A percentile compares a stretch with the other conserved stretches of the same genome.
These are phyloP conservation scores for Setomelanomma holmii DNA, from an alignment of 2,329 filamentous ascomycete genomes.

Conservation along the genomic window DNA sequence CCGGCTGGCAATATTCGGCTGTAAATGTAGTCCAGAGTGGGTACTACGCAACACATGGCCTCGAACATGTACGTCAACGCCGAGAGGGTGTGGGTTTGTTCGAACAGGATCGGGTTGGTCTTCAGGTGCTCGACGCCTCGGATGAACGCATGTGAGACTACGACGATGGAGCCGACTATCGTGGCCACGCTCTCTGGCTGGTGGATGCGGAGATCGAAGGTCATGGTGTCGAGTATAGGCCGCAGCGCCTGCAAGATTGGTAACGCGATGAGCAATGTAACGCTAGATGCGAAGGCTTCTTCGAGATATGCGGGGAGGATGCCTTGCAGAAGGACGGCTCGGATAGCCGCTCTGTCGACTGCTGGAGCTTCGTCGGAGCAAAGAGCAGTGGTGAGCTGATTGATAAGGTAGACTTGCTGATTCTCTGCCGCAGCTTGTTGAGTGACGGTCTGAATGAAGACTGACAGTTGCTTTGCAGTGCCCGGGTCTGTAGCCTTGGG, in stretches of 20 bases:
- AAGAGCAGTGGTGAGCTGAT: constrained; percentile 62
- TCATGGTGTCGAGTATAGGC: constrained; percentile 52
- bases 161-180: constrained; percentile 45
- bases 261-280: constrained; percentile 60
- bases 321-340: constrained; percentile 59
- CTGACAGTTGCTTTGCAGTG: constrained; percentile 61
- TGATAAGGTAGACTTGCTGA: constrained; percentile 63
- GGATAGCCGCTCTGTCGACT: constrained; percentile 54
- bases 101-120: constrained; percentile 42
- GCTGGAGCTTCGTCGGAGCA: constrained; percentile 53
- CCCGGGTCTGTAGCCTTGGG: constrained; percentile 59
- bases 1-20: constrained; percentile 29
- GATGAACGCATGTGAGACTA: constrained; percentile 49
- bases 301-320: constrained; percentile 66
- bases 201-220: constrained; percentile 55
- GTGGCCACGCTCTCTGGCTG: constrained; percentile 49
- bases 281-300: constrained; percentile 52
- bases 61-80: constrained; percentile 51
- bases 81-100: constrained; percentile 49
- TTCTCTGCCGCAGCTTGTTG: constrained; percentile 65
- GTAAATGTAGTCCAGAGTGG: constrained; percentile 57
- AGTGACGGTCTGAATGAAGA: constrained; percentile 66
- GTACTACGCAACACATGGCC: constrained; percentile 50
- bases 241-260: constrained; percentile 60
- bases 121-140: constrained; percentile 48